phyloP scores from a whole-genome alignment of 371 early-diverging fungal species.

The Rhizopus delemar region DNA sequence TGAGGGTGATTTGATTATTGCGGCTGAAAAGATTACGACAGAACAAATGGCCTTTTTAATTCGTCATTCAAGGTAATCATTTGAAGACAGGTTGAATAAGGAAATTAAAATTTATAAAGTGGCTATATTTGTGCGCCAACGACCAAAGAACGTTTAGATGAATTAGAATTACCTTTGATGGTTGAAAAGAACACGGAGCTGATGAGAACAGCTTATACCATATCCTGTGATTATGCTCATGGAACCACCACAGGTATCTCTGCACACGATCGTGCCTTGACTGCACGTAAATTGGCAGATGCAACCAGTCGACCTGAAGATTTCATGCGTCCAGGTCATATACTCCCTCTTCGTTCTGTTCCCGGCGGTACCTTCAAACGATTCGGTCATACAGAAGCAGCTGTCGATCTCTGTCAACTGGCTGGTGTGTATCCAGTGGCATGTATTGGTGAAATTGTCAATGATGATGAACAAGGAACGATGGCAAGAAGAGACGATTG shows the following conservation, averaged over 20 bases:
- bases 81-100: not conserved
- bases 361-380: slow-evolving; percentile 81
- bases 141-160: slow-evolving; percentile 72
- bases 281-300: slow-evolving; percentile 78
- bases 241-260: slow-evolving; percentile 95
- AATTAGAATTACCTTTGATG: slow-evolving; percentile 90
- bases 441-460: slow-evolving; percentile 92
- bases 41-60: slow-evolving; percentile 94
- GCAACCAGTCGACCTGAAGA: slow-evolving; percentile 64
- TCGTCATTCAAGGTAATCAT: slow-evolving; percentile 78
- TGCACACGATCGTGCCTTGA: slow-evolving; percentile 86
- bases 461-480: slow-evolving; percentile 71
- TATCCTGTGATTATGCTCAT: slow-evolving; percentile 84
- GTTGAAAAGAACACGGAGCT: slow-evolving; percentile 87
- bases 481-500: slow-evolving; percentile 96
- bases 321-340: slow-evolving; percentile 92
- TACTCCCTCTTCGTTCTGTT: slow-evolving; percentile 85
- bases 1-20: slow-evolving; percentile 95
- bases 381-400: slow-evolving; percentile 94
- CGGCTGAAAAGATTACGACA: slow-evolving; percentile 85
- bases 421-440: slow-evolving; percentile 81
- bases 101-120: slow-evolving; percentile 39
- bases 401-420: slow-evolving; percentile 85
- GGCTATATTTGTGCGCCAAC: slow-evolving; percentile 92
- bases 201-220: slow-evolving; percentile 90